Conservation (phyloP, 1,139 yeast genomes). For the Hyphopichia buzzinii region DNA sequence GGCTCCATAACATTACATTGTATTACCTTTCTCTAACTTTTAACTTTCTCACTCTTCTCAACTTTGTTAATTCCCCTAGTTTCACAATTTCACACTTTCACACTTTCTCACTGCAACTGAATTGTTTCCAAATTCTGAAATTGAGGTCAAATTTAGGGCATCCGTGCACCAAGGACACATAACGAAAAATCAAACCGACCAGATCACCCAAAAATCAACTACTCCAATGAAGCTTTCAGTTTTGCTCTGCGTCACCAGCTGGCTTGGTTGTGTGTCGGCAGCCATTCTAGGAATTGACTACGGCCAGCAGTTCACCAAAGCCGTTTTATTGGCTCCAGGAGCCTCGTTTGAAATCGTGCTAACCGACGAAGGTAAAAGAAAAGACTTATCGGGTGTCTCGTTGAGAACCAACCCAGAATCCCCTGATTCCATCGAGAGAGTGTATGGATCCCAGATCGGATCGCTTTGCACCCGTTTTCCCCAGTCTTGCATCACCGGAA, state of each 20-base stretch:
- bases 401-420: slow-evolving; percentile 42
- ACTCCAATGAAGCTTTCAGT: slow-evolving; percentile 9
- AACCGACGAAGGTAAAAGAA: slow-evolving; percentile 88
- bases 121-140: too few relatives aligned
- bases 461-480: slow-evolving; percentile 77
- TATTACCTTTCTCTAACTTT: too few relatives aligned
- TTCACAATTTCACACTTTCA: too few relatives aligned
- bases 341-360: slow-evolving; percentile 83
- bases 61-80: too few relatives aligned
- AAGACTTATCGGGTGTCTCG: slow-evolving; percentile 78
- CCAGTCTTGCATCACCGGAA: slow-evolving; percentile 59
- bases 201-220: background rate
- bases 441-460: slow-evolving; percentile 76
- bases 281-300: slow-evolving; percentile 87
- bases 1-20: too few relatives aligned
- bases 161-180: background rate
- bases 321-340: slow-evolving; percentile 88
- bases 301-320: slow-evolving; percentile 87
- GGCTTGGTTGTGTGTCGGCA: slow-evolving; percentile 22
- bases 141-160: too few relatives aligned
- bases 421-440: slow-evolving; percentile 53
- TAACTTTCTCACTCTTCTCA: too few relatives aligned
- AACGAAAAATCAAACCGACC: too few relatives aligned
- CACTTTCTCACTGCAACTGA: too few relatives aligned
- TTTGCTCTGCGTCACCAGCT: slow-evolving; percentile 10